Conservation (phyloP, 169 alveolate genomes). For the Plasmodium blacklocki region DNA sequence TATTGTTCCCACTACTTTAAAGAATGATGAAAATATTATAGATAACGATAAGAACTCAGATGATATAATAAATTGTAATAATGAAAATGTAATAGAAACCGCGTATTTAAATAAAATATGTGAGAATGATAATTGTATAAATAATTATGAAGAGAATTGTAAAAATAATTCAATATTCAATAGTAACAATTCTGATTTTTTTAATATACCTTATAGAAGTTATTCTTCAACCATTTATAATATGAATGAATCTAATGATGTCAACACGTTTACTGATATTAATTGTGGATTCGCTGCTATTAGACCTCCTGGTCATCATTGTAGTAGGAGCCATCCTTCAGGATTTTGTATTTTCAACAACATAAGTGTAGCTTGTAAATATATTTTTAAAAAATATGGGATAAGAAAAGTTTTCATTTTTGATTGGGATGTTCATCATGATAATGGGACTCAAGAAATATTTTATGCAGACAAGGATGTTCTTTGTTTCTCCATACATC, state of each 20-base stretch:
- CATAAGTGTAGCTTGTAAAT: constrained; percentile 94
- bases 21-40: too few species aligned
- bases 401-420: constrained; percentile 92
- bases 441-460: constrained; percentile 96
- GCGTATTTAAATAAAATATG: too few species aligned
- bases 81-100: too few species aligned
- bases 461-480: constrained; percentile 81
- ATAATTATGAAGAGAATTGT: too few species aligned
- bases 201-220: constrained; percentile 30
- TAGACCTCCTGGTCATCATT: constrained; percentile 88
- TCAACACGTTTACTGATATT: constrained; percentile 21
- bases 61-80: too few species aligned
- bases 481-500: constrained; percentile 81
- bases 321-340: constrained; percentile 79
- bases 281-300: constrained; percentile 84
- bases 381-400: constrained; percentile 87
- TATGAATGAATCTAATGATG: constrained; percentile 19
- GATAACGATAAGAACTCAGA: too few species aligned
- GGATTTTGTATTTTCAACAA: constrained; percentile 95
- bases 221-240: constrained; percentile 46
- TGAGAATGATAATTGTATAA: too few species aligned
- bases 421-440: constrained; percentile 97
- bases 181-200: constrained; percentile 1
- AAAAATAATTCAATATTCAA: too few species aligned
- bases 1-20: too few species aligned